Evolutionary conservation across 1,284 basidiomycete species (phyloP), one percentile per base, ranked within the genome.

Genomic region (Malassezia sp.): DNA sequence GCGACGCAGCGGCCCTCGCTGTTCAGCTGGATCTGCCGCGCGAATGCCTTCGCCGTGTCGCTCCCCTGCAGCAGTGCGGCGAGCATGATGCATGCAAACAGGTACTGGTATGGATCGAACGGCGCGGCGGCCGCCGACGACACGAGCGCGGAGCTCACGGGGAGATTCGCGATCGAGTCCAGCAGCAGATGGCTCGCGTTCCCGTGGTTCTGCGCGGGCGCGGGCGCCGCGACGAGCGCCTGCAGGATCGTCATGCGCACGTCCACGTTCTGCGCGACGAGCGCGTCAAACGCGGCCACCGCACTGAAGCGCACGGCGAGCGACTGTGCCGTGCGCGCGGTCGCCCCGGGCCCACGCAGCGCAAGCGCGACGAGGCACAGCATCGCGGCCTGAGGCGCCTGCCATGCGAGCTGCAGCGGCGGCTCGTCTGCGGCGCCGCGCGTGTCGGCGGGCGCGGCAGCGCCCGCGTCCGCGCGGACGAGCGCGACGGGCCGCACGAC

Each of bases 31-130:
- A 78, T 71, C 24, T 73, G 70, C 4, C 77, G 64, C 2, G 77
- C 77, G 23, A 76, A 62, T 43, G 73, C 71, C 59, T 78, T 79
- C 45, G 73, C 74, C 24, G 73, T 72, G 57, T 79, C 77, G 12
- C 75, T 76, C 36, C 74, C 73, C 5, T 75, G 69, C 20, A 79
- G 56, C 5, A 79, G 71, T 53, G 77, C 74, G 2, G 75, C 62
- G 42, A 78, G 73, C 21, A 69, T 49, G 26, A 62, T 55, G 7
- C 57, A 34, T 0, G 63, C 56, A 17, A 67, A 43, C 15, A 67
- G 49, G 22, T 57, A 52, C 15, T 73, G 72, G 60, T 78, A 77
- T 1, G 76, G 74, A 59, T 78, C 76, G 52, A 76, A 74, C 2
- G 61, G 33, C 11, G 48, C 49, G 4, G 61, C 33, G 6, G 37